These are phyloP conservation scores for Scenedesmus sp. DNA, from an alignment of 163 green algal genomes.

Conservation along the genomic window DNA sequence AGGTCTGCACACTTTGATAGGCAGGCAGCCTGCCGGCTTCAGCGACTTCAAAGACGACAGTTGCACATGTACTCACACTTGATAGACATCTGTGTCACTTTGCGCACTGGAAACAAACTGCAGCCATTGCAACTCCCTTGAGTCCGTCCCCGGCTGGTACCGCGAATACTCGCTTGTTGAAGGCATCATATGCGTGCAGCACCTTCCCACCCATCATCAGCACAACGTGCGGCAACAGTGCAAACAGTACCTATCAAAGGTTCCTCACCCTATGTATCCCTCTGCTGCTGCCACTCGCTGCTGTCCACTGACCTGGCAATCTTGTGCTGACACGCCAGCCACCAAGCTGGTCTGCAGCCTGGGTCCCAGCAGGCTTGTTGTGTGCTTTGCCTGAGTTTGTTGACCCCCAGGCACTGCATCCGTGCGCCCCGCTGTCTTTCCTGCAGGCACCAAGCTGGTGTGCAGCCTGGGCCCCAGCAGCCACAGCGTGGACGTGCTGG, in stretches of 20 bases:
- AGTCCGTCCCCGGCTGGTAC: no score
- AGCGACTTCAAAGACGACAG: no score
- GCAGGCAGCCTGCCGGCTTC: no score
- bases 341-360: background rate
- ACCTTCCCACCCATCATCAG: no score
- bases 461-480: conserved; percentile 37
- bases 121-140: no score
- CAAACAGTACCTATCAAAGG: no score
- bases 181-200: background rate
- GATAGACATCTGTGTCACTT: no score
- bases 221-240: no score
- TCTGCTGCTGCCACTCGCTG: background rate
- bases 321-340: background rate
- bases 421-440: background rate
- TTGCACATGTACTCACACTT: no score
- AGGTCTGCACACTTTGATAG: background rate
- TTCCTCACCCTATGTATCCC: no score
- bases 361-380: background rate
- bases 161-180: no score
- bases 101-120: no score
- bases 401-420: background rate
- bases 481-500: conserved; percentile 28
- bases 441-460: conserved; percentile 49
- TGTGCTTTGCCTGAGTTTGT: background rate
- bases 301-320: background rate